phyloP scores from a whole-genome alignment of 805 yeast genomes.

The Yamadazyma phyllophila region DNA sequence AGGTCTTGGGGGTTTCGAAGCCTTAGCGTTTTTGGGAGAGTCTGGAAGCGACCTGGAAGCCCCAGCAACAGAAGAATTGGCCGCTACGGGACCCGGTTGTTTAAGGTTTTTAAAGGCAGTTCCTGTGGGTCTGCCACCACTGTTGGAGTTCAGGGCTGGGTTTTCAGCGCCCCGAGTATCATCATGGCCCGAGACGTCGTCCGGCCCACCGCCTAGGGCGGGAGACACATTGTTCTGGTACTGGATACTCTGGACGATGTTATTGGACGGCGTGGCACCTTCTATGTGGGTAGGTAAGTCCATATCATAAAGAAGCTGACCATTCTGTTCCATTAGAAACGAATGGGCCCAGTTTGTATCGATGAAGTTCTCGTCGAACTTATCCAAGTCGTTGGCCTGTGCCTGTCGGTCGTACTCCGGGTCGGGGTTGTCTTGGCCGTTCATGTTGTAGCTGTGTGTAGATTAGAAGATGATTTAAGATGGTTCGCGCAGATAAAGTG shows the following conservation, averaged over 20 bases:
- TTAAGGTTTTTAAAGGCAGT: too few relatives aligned
- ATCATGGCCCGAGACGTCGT: too few relatives aligned
- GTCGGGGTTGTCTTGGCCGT: not conserved
- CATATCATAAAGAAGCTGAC: constrained; percentile 32
- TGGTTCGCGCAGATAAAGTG: too few relatives aligned
- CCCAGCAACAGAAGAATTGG: too few relatives aligned
- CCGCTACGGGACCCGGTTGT: too few relatives aligned
- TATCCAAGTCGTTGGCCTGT: not conserved
- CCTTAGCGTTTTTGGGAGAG: constrained; percentile 4
- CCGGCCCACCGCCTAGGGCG: too few relatives aligned
- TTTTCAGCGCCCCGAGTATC: too few relatives aligned
- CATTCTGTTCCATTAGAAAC: constrained; percentile 29
- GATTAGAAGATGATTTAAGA: too few relatives aligned
- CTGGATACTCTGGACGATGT: constrained; percentile 30
- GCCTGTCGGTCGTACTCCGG: not conserved
- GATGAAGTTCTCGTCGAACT: constrained; percentile 6
- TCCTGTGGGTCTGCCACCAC: too few relatives aligned
- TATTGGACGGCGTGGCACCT: constrained; percentile 16
- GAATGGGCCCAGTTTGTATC: constrained; percentile 35
- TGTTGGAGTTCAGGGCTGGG: too few relatives aligned
- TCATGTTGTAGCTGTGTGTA: not conserved
- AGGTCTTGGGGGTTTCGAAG: constrained; percentile 52
- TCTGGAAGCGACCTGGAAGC: not conserved
- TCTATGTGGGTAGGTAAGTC: constrained; percentile 23
- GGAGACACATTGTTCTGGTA: constrained; percentile 24